phyloP scores from a whole-genome alignment of 2,329 filamentous ascomycete genomes.

The Botrytis aclada region DNA sequence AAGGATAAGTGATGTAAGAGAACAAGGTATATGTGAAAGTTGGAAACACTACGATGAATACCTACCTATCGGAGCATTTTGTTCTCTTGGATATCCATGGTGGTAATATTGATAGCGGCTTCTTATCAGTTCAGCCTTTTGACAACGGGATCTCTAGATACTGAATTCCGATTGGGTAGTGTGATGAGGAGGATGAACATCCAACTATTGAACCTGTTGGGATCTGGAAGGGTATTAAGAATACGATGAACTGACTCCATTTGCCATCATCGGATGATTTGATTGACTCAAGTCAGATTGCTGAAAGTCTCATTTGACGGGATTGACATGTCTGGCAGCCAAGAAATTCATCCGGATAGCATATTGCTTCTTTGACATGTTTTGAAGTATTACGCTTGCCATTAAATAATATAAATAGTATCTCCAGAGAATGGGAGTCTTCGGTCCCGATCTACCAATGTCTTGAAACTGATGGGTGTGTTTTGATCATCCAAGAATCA shows the following conservation, averaged over 20 bases:
- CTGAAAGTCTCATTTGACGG: not conserved
- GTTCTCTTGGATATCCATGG: not conserved
- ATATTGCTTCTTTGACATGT: not conserved
- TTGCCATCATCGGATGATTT: not conserved
- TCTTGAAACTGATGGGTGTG: not conserved
- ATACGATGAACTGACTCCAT: not conserved
- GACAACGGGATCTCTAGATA: not conserved
- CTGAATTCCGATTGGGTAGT: not conserved
- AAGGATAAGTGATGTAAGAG: not conserved
- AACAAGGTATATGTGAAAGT: not conserved
- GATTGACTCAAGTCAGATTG: not conserved
- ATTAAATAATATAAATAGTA: not conserved
- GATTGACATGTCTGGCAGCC: not conserved
- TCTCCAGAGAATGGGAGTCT: not conserved
- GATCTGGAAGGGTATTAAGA: not conserved
- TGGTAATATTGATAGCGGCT: not conserved
- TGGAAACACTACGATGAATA: not conserved
- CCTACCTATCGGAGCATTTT: not conserved
- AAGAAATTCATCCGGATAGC: not conserved
- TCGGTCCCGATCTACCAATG: not conserved
- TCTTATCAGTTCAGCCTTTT: slow-evolving; percentile 2
- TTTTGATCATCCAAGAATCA: not conserved
- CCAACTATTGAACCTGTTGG: not conserved
- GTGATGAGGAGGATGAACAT: not conserved
- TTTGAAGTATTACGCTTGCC: not conserved